Conservation (phyloP, 306 rosid genomes). For the Inga leiocalycina region DNA sequence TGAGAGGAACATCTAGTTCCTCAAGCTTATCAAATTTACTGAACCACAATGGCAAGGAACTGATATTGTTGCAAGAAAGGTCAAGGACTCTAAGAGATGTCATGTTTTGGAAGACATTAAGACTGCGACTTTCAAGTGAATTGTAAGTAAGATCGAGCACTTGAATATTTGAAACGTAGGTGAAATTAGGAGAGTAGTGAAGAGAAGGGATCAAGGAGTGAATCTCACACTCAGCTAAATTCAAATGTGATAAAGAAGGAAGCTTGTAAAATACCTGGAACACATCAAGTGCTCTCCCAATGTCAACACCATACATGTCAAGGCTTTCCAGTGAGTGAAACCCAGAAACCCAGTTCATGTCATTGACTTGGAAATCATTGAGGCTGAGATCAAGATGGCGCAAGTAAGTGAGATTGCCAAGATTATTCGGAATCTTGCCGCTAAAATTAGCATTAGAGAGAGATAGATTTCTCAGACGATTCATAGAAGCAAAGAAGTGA, state of each 20-base stretch:
- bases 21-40: neutral
- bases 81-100: neutral
- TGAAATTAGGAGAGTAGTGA: neutral
- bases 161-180: neutral
- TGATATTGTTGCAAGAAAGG: neutral
- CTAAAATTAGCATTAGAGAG: neutral
- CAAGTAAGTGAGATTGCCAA: constrained; percentile 28
- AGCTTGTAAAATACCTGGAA: constrained; percentile 27
- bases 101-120: neutral
- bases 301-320: neutral
- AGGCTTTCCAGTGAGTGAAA: constrained; percentile 25
- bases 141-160: neutral
- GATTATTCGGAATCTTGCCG: constrained; percentile 9
- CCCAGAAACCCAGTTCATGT: constrained; percentile 30
- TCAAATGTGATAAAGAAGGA: constrained; percentile 17
- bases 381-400: constrained; percentile 19
- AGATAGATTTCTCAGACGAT: neutral
- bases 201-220: neutral
- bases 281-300: constrained; percentile 3
- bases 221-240: neutral
- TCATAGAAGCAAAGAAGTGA: neutral
- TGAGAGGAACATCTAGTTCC: no score
- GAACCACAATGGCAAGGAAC: neutral
- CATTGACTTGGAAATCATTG: neutral
- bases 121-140: neutral